Percentiles rank a stretch among this genome's conserved stretches.
Conservation (phyloP, 2,329 filamentous ascomycete species). For the Ceratocystis ficicola region DNA sequence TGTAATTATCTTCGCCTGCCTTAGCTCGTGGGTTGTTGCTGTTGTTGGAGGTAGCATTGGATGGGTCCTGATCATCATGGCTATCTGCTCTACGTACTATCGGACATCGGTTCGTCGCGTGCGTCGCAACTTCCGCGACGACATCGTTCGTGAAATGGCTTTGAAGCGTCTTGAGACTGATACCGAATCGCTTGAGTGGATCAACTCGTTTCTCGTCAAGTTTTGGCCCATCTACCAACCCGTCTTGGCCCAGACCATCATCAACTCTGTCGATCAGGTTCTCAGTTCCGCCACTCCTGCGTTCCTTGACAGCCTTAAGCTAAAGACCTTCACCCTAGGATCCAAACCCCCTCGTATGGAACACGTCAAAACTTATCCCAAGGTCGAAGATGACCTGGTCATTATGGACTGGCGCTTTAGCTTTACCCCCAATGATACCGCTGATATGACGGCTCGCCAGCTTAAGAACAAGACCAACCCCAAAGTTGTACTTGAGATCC, state of each 20-base stretch:
- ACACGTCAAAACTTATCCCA: slow-evolving; percentile 96
- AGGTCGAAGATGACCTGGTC: slow-evolving; percentile 86
- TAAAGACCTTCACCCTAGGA: slow-evolving; percentile 87
- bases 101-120: slow-evolving; percentile 88
- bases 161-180: slow-evolving; percentile 83
- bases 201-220: slow-evolving; percentile 95
- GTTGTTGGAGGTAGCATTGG: slow-evolving; percentile 79
- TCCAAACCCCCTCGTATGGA: slow-evolving; percentile 93
- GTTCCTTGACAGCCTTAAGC: slow-evolving; percentile 83
- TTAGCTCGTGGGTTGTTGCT: slow-evolving; percentile 81
- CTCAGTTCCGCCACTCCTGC: slow-evolving; percentile 81
- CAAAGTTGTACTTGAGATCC: slow-evolving; percentile 88
- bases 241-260: slow-evolving; percentile 79
- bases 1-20: slow-evolving; percentile 85
- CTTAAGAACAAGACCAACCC: slow-evolving; percentile 94
- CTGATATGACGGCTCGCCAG: slow-evolving; percentile 81
- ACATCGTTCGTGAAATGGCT: slow-evolving; percentile 77
- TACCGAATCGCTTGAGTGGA: slow-evolving; percentile 90
- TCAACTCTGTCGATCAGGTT: slow-evolving; percentile 91
- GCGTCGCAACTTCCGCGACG: slow-evolving; percentile 89
- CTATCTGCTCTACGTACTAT: slow-evolving; percentile 86
- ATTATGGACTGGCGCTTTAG: slow-evolving; percentile 99
- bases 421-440: slow-evolving; percentile 89
- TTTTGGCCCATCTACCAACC: slow-evolving; percentile 99
- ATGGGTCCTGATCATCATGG: slow-evolving; percentile 92